phyloP scores from a whole-genome alignment of 2,329 filamentous ascomycete genomes.

The Diplodia mutila region DNA sequence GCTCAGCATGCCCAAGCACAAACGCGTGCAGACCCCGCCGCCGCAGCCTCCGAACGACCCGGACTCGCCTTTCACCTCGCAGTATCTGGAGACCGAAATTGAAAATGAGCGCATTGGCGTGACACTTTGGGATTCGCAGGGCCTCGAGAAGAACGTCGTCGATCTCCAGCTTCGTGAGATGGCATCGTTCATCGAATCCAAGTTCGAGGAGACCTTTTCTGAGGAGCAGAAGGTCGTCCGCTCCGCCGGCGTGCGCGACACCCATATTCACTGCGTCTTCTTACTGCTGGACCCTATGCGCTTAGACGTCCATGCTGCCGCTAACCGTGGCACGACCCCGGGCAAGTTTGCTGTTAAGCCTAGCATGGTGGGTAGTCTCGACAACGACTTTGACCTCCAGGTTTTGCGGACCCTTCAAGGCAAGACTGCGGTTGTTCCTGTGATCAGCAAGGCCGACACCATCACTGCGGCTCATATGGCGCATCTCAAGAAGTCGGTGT shows the following conservation, averaged over 20 bases:
- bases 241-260: slow-evolving; percentile 89
- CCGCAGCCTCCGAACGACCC: slow-evolving; percentile 52
- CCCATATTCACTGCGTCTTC: slow-evolving; percentile 96
- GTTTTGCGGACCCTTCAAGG: slow-evolving; percentile 84
- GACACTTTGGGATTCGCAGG: slow-evolving; percentile 95
- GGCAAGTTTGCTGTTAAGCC: slow-evolving; percentile 41
- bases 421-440: slow-evolving; percentile 93
- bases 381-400: slow-evolving; percentile 88
- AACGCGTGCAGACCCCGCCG: slow-evolving; percentile 57
- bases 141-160: slow-evolving; percentile 90
- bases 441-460: slow-evolving; percentile 96
- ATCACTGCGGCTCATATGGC: slow-evolving; percentile 95
- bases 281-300: slow-evolving; percentile 85
- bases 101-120: slow-evolving; percentile 89
- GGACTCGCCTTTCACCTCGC: slow-evolving; percentile 70
- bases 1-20: slow-evolving; percentile 79
- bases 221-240: slow-evolving; percentile 98
- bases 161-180: slow-evolving; percentile 93
- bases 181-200: slow-evolving; percentile 90
- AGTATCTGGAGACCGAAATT: slow-evolving; percentile 93
- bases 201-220: slow-evolving; percentile 95
- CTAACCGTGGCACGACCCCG: slow-evolving; percentile 54
- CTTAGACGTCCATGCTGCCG: slow-evolving; percentile 76
- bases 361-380: slow-evolving; percentile 68
- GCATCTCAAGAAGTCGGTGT: slow-evolving; percentile 87